Evolutionary conservation across 768 basidiomycete genomes (phyloP).

Genomic region (Serendipita sp.): DNA sequence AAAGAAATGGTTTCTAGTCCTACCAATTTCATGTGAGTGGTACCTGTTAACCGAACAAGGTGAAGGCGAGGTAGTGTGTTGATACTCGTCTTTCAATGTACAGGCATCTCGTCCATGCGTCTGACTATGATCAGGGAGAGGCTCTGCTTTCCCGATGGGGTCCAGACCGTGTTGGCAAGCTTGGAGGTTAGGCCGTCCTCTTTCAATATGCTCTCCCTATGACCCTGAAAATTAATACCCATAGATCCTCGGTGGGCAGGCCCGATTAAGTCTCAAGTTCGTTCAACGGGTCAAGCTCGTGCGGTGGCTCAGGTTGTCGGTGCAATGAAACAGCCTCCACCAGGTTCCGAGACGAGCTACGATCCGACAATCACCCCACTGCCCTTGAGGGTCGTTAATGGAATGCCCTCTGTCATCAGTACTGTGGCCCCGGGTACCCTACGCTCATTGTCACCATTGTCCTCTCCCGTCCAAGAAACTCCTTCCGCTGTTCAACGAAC

Average conservation of each 20-base stretch:
- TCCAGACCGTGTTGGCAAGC: constrained; percentile 73
- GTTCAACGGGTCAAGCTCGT: constrained; percentile 46
- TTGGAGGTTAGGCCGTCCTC: constrained; percentile 46
- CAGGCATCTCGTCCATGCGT: constrained; percentile 83
- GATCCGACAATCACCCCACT: constrained; percentile 22
- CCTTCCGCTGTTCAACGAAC: constrained; percentile 21
- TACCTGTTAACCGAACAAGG: background rate
- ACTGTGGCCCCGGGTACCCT: constrained; percentile 15
- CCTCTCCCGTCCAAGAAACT: constrained; percentile 44
- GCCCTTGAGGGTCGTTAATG: constrained; percentile 66
- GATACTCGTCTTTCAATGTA: constrained; percentile 8
- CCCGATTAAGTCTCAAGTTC: constrained; percentile 69
- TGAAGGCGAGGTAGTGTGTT: background rate
- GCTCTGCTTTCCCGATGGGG: constrained; percentile 79
- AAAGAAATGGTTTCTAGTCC: constrained; percentile 84
- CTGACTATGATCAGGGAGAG: constrained; percentile 76
- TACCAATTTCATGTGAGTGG: constrained; percentile 65
- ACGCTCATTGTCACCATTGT: constrained; percentile 37
- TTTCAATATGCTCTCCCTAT: constrained; percentile 12
- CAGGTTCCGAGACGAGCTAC: constrained; percentile 18
- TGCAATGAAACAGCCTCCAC: constrained; percentile 40
- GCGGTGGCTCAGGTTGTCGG: constrained; percentile 66
- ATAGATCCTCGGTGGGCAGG: constrained; percentile 77
- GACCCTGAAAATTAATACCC: constrained; percentile 6
- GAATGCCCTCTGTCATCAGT: constrained; percentile 49